Base-by-base conservation (phyloP, 306 rosid species). In the Pyrus pyrifolia region DNA sequence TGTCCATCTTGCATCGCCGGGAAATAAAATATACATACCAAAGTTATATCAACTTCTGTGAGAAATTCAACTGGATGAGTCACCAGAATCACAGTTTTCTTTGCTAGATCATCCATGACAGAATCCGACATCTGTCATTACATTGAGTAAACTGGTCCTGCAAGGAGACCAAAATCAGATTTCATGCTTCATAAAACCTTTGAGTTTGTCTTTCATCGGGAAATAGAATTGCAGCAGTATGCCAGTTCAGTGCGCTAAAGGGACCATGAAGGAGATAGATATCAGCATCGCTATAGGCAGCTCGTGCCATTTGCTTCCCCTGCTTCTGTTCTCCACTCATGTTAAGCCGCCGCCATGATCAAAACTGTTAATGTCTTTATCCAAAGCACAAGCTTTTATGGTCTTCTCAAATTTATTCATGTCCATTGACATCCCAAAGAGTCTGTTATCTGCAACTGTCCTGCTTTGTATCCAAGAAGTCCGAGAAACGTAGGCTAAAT, bases 321-420 rank as follows among this genome's bases (percentile, higher is more conserved):
- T 93, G 97, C 83, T 90, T 93, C 77, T 93, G 97, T 65, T 93
- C 96, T 77, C 94, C 97, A 79, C 96, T 89, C 94, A 93, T 69
- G 88, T 93, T 93, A 52, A 91, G 76, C 69, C 96, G 93, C 87
- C 97, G 23, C 94, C 92, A 72, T 93, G 87, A 61, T 86, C 79
- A 75, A 93, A 89, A 73, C 77, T 81, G 30, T 75, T 71, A 11
- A 93, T 85, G 73, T 89, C 97, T 61, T 86, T 84, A 60, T 89
- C 90, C 55, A 90, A 83, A 25, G 97, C 93, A 83, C 93, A 93
- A 11, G 84, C 87, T 72, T 79, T 88, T 61, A 90, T 85, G 51
- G 89, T 88, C 78, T 79, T 86, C 53, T 87, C 87, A 60, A 88
- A 90, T 81, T 72, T 86, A 23, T 45, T 31, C 45, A 76, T 76